Base-by-base conservation (phyloP, 179 eudicot species). In the Camellia oleifera region DNA sequence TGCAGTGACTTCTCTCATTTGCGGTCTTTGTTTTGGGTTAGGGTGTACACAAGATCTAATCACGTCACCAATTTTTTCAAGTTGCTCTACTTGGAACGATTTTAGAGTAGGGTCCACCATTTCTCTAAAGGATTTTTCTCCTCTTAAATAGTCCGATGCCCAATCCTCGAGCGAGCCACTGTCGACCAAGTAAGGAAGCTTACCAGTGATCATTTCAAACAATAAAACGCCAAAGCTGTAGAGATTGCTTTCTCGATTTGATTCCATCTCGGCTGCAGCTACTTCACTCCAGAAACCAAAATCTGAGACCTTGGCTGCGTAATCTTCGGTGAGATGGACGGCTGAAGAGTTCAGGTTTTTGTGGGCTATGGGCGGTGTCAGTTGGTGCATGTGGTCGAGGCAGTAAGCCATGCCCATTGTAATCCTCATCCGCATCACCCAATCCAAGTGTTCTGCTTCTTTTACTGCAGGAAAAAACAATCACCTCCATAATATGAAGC, bases 121-220 rank as follows among this genome's bases (percentile, higher is more conserved):
- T 79, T 91, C 88, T n/a, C 23, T 60, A 20, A 90, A 83, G 44
- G 91, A 85, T 56, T 82, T 63, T 17, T 78, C 90, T 70, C 76
- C 86, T 65, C 78, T 87, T 85, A 90, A 44, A 67, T 78, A 84
- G 23, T 91, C 88, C 20, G 80, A 81, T 18, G 84, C 91, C 90
- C 93, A 91, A 75, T 91, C 92, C 42, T 87, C 87, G 20, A 88
- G 75, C 5, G 89, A 63, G 73, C 79, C 81, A 54, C 78, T 65
- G 79, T 81, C 87, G 4, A 23, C 93, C 57, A 87, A 65, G 73
- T 70, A 87, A 48, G 92, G 95, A 44, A 91, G 87, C 76, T 81
- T 88, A 26, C 93, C 95, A 0, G 95, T 90, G 75, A 91, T 81
- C 6, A 86, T 84, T 80, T 91, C 95, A 66, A 91, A 85, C 81